Evolutionary conservation across 1,139 yeast species (phyloP).

Genomic region (Hanseniaspora sp.): DNA sequence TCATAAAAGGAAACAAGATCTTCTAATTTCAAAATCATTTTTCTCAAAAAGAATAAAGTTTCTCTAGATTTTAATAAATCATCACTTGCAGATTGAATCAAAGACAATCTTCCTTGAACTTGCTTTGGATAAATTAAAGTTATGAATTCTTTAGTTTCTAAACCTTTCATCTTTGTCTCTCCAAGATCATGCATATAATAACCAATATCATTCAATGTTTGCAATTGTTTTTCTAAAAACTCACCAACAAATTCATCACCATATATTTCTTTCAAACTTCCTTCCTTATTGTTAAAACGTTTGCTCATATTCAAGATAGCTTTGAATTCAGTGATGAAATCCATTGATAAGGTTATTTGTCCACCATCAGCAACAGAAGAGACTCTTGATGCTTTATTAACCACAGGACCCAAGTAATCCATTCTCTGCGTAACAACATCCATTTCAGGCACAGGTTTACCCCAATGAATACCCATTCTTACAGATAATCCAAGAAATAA

Average conservation of each 20-base stretch:
- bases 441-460: conserved; percentile 88
- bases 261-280: conserved; percentile 44
- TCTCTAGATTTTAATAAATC: conserved; percentile 24
- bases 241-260: conserved; percentile 54
- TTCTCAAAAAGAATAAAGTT: conserved; percentile 23
- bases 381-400: conserved; percentile 84
- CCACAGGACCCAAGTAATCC: conserved; percentile 99
- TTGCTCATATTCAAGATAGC: conserved; percentile 47
- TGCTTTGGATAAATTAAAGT: conserved; percentile 66
- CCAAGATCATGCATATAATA: conserved; percentile 65
- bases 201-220: conserved; percentile 57
- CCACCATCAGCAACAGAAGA: conserved; percentile 97
- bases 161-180: conserved; percentile 80
- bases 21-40: conserved; percentile 23
- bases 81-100: conserved; percentile 24
- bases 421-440: conserved; percentile 91
- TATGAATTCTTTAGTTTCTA: conserved; percentile 84
- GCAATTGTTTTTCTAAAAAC: conserved; percentile 56
- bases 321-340: conserved; percentile 62
- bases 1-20: conserved; percentile 23
- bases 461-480: conserved; percentile 98
- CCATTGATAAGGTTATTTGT: conserved; percentile 79
- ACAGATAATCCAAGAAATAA: conserved; percentile 85
- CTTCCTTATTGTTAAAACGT: conserved; percentile 29
- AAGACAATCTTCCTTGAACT: conserved; percentile 44